Percentiles rank a stretch among this genome's conserved stretches.
Evolutionary conservation across 2,329 filamentous ascomycete species (phyloP).

Genomic region (Tympanopsis confertula): DNA sequence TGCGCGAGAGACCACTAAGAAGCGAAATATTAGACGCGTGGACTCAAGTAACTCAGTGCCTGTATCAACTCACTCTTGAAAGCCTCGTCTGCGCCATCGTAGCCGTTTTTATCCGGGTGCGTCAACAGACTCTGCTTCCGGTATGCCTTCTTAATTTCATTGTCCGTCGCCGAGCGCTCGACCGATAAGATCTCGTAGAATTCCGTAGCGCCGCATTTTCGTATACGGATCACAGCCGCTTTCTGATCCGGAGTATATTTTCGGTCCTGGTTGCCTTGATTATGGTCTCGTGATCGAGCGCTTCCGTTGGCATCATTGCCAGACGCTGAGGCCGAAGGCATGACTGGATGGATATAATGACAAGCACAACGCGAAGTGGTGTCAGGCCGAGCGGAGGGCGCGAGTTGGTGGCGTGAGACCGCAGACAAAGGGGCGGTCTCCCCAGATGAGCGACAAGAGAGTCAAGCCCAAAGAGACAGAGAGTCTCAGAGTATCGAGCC

Average conservation of each 20-base stretch:
- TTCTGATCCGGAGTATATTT: slow-evolving; percentile 84
- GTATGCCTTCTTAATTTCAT: slow-evolving; percentile 95
- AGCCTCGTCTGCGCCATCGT: slow-evolving; percentile 87
- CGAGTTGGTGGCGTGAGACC: no score
- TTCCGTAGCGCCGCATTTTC: slow-evolving; percentile 69
- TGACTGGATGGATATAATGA: no score
- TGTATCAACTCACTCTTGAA: slow-evolving; percentile 57
- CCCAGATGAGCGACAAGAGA: no score
- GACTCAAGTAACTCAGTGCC: not conserved
- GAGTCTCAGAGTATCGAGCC: no score
- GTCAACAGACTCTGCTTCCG: slow-evolving; percentile 86
- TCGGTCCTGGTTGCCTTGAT: slow-evolving; percentile 40
- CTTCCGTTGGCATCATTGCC: slow-evolving; percentile 14
- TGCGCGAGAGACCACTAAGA: slow-evolving; percentile 68
- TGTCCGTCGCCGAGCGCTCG: slow-evolving; percentile 53
- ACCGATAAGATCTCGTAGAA: slow-evolving; percentile 92
- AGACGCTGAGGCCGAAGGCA: not conserved
- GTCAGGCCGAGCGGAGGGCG: no score
- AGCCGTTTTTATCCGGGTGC: slow-evolving; percentile 97
- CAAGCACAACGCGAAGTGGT: no score
- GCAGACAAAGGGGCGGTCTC: no score
- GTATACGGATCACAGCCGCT: slow-evolving; percentile 78
- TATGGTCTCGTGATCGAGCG: slow-evolving; percentile 28
- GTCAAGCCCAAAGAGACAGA: no score
- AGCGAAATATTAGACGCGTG: not conserved